These are phyloP conservation scores for Colletotrichum sp. DNA, from an alignment of 2,329 filamentous ascomycete species.

Conservation along the genomic window DNA sequence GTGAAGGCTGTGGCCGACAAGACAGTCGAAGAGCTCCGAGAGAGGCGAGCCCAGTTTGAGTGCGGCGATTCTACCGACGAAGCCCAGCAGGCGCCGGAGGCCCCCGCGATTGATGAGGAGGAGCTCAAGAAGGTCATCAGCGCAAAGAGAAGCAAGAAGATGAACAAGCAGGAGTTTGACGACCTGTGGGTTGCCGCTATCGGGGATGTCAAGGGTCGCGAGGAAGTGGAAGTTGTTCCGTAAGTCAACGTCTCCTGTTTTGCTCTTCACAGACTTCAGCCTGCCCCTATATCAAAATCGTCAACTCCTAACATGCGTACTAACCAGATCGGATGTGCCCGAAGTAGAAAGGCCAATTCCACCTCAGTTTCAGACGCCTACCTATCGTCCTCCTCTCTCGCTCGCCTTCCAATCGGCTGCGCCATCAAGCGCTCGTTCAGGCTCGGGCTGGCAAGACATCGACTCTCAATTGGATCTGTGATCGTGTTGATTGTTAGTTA, in stretches of 20 bases:
- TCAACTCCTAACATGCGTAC: constrained; percentile 57
- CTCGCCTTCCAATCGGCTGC: constrained; percentile 86
- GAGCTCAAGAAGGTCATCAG: constrained; percentile 80
- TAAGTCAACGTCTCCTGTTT: constrained; percentile 48
- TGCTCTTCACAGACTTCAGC: background rate
- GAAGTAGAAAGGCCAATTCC: constrained; percentile 75
- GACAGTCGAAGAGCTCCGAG: constrained; percentile 83
- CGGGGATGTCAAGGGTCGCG: constrained; percentile 69
- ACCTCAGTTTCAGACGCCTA: constrained; percentile 63
- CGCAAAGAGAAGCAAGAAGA: constrained; percentile 78
- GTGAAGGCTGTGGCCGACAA: constrained; percentile 88
- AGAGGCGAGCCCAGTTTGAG: constrained; percentile 87
- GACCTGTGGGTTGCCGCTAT: constrained; percentile 81
- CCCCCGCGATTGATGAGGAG: constrained; percentile 67
- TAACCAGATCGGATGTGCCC: constrained; percentile 83
- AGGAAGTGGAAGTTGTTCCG: constrained; percentile 63
- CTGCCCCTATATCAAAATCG: background rate
- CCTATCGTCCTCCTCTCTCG: constrained; percentile 88
- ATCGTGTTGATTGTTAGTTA: constrained; percentile 52
- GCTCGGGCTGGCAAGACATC: constrained; percentile 84
- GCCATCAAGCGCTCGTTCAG: constrained; percentile 79
- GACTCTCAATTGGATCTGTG: constrained; percentile 79
- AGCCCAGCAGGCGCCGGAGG: constrained; percentile 61
- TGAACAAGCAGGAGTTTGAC: constrained; percentile 89
- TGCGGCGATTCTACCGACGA: constrained; percentile 76